Evolutionary conservation across 345 rosid genomes (phyloP).

Genomic region (Tarenaya hassleriana): DNA sequence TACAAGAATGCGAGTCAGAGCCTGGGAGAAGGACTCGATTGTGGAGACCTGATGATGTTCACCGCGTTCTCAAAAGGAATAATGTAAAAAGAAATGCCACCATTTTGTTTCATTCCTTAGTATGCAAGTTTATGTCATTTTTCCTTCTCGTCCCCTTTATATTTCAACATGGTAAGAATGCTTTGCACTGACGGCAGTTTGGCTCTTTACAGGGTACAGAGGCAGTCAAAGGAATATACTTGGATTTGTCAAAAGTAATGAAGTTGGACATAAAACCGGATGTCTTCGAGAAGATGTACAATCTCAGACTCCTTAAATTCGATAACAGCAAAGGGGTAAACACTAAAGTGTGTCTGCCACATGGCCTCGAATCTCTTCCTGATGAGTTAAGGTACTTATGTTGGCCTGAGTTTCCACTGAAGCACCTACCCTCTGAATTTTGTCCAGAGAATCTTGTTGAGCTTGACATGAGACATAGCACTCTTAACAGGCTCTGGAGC

Average conservation of each 20-base stretch:
- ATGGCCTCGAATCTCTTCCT: conserved; percentile 3
- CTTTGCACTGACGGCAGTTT: background rate
- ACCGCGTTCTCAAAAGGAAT: background rate
- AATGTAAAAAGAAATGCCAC: background rate
- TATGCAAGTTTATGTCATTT: no score
- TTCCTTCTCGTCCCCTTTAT: background rate
- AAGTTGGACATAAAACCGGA: background rate
- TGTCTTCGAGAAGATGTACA: conserved; percentile 8
- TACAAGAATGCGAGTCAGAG: background rate
- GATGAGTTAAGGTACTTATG: background rate
- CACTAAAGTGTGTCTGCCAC: background rate
- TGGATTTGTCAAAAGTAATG: background rate
- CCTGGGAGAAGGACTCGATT: conserved; percentile 1
- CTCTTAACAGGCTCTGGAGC: conserved; percentile 8
- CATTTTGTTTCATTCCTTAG: background rate
- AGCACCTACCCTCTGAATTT: conserved; percentile 3
- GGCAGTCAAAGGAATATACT: background rate
- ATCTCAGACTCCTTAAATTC: conserved; percentile 13
- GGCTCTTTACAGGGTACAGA: background rate
- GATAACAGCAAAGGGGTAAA: background rate
- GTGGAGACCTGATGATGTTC: conserved; percentile 10
- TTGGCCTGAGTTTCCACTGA: conserved; percentile 12
- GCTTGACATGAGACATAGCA: conserved; percentile 1
- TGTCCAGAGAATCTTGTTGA: conserved; percentile 10
- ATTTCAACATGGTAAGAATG: background rate